phyloP scores from a whole-genome alignment of 768 basidiomycete genomes.

The Cubamyces sp. region DNA sequence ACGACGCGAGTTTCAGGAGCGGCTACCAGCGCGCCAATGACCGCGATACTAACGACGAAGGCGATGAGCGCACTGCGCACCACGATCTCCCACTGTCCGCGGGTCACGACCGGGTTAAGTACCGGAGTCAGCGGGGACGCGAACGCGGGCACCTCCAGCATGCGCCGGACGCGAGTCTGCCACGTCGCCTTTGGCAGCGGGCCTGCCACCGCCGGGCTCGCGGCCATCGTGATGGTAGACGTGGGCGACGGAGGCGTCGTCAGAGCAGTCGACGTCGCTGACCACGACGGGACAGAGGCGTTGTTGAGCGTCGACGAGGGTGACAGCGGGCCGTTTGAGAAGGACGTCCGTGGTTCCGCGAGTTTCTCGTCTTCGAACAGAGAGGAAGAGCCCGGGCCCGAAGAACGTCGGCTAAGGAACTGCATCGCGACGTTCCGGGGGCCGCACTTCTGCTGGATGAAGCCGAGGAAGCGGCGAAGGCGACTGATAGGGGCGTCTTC shows the following conservation, averaged over 20 bases:
- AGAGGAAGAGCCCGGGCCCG: not conserved
- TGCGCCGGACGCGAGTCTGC: slow-evolving; percentile 46
- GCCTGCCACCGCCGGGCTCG: slow-evolving; percentile 1
- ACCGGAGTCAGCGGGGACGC: slow-evolving; percentile 69
- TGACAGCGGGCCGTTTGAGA: slow-evolving; percentile 13
- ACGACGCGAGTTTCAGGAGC: slow-evolving; percentile 34
- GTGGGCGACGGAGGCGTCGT: slow-evolving; percentile 18
- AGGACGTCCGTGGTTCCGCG: slow-evolving; percentile 10
- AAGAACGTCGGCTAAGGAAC: slow-evolving; percentile 2
- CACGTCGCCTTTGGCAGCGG: slow-evolving; percentile 16
- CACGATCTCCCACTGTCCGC: slow-evolving; percentile 89
- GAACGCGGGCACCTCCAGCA: slow-evolving; percentile 70
- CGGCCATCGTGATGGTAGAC: slow-evolving; percentile 1
- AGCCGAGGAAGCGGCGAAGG: slow-evolving; percentile 22
- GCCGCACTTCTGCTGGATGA: slow-evolving; percentile 30
- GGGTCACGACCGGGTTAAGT: slow-evolving; percentile 67
- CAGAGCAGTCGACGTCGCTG: not conserved
- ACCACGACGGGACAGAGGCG: slow-evolving; percentile 4
- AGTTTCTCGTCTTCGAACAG: slow-evolving; percentile 6
- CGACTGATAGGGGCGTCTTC: not conserved
- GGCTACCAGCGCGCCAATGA: slow-evolving; percentile 40
- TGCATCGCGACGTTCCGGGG: slow-evolving; percentile 32
- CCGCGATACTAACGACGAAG: slow-evolving; percentile 40
- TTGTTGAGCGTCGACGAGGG: slow-evolving; percentile 18
- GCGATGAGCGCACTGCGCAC: slow-evolving; percentile 58